A percentile compares a stretch with the other conserved stretches of the same genome.
These are phyloP conservation scores for Juglanconis oblonga DNA, from an alignment of 2,329 filamentous ascomycete species.

Conservation along the genomic window DNA sequence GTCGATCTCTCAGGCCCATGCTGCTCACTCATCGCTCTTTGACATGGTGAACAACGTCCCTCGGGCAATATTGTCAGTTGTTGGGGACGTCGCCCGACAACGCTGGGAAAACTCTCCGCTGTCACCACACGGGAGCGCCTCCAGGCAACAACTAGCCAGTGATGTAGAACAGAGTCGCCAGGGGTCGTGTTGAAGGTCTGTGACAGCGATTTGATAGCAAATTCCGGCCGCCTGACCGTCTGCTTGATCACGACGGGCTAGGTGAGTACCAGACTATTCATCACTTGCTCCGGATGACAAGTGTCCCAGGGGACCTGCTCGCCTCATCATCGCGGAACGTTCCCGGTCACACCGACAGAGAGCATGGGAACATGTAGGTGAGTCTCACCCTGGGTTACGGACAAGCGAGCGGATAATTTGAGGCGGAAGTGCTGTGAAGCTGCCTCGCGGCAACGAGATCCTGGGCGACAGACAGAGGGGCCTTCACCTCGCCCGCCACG, in stretches of 20 bases:
- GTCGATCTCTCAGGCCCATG: background rate
- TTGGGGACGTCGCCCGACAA: background rate
- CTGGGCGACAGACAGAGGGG: too few relatives aligned
- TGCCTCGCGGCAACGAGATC: too few relatives aligned
- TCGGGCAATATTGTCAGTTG: background rate
- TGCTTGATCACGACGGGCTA: background rate
- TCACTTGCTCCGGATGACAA: background rate
- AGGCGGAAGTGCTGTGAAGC: too few relatives aligned
- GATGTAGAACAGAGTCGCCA: too few relatives aligned
- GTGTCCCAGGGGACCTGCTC: background rate
- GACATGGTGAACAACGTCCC: background rate
- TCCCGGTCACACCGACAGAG: background rate
- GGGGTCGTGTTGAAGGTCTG: too few relatives aligned
- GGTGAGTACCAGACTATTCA: background rate
- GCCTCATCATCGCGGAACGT: background rate
- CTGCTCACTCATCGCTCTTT: background rate
- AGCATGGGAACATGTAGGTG: background rate
- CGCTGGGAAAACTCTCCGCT: background rate
- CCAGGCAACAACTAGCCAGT: background rate
- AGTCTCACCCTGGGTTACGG: too few relatives aligned
- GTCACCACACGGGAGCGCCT: background rate
- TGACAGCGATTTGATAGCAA: background rate
- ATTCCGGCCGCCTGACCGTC: background rate
- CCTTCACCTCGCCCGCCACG: background rate
- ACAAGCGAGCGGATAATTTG: too few relatives aligned